Evolutionary conservation across 345 rosid genomes (phyloP), one percentile per base, ranked within the genome.

Genomic region (Rhizophora mangle): DNA sequence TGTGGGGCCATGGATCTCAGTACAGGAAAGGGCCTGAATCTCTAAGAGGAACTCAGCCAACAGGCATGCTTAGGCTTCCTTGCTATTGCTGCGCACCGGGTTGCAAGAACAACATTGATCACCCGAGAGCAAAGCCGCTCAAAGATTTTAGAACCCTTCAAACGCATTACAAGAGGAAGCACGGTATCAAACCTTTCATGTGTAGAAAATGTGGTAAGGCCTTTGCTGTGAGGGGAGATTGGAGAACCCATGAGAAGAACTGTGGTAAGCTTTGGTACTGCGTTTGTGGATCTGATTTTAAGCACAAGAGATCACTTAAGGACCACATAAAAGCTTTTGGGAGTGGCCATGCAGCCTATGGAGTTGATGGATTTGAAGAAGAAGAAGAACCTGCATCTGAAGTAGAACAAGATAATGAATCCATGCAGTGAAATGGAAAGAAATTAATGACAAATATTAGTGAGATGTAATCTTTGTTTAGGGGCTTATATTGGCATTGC

Each of bases 241-340:
- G 92, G 92, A 82, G 92, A 46, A 88, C 92, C 55, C 89, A 88
- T 47, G 92, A 88, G 72, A 88, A 88, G 81, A 88, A 88, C 54
- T 85, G 92, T 27, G 89, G 89, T 7, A 85, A 82, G 82, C 83
- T 85, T 46, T 85, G 89, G 89, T 85, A 82, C 57, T 85, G 89
- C 70, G 73, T 71, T 57, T 85, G 89, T 65, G 89, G 89, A 8
- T 85, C 89, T 29, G 89, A 85, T 71, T 85, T 85, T 77, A 85
- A 85, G 85, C 89, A 85, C 71, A 85, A 85, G 73, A 79, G 89
- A 68, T 85, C 89, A 43, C 89, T 85, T 53, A 85, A 85, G 69
- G 89, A 85, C 66, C 89, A 85, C 43, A 75, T 85, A 57, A 83
- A 78, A 66, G 85, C 89, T 64, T 85, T 85, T 69, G 89, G 89